Percentiles rank a stretch among this genome's conserved stretches.
phyloP scores from a whole-genome alignment of 2,329 filamentous ascomycete genomes.

The Trichoderma koningii region DNA sequence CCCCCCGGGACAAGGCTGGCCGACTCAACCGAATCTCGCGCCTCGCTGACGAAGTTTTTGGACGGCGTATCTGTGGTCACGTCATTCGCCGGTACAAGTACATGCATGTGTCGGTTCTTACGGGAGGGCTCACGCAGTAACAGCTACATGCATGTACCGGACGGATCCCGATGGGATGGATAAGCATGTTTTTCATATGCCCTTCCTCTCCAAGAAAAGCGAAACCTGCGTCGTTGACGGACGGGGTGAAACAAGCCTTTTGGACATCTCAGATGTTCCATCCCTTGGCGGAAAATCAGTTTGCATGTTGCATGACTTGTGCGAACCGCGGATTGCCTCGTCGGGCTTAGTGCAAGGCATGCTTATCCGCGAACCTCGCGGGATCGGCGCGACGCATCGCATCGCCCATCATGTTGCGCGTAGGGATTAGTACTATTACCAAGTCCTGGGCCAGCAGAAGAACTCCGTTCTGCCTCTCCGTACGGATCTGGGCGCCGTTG shows the following conservation, averaged over 20 bases:
- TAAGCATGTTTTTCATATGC: slow-evolving; percentile 11
- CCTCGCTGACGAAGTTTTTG: not conserved
- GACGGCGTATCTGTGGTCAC: slow-evolving; percentile 19
- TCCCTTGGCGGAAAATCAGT: not conserved
- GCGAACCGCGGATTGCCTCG: not conserved
- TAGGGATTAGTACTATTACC: not conserved
- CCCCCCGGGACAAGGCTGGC: slow-evolving; percentile 11
- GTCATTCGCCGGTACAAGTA: slow-evolving; percentile 6
- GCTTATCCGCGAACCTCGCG: slow-evolving; percentile 21
- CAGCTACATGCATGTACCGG: too few relatives aligned
- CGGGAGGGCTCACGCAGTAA: too few relatives aligned
- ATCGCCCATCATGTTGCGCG: not conserved
- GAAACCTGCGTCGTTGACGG: not conserved
- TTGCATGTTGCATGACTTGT: not conserved
- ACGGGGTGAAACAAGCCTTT: not conserved
- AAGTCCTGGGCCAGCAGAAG: not conserved
- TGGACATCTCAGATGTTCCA: not conserved
- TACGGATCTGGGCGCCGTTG: not conserved
- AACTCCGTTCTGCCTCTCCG: not conserved
- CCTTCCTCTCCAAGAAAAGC: not conserved
- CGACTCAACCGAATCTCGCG: slow-evolving; percentile 23
- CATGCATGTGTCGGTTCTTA: too few relatives aligned
- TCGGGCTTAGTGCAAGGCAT: slow-evolving; percentile 18
- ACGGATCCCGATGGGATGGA: not conserved
- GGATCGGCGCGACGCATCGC: slow-evolving; percentile 20